Evolutionary conservation across 148 eudicot species (phyloP).

Genomic region (Rhododendron kiyosumense): DNA sequence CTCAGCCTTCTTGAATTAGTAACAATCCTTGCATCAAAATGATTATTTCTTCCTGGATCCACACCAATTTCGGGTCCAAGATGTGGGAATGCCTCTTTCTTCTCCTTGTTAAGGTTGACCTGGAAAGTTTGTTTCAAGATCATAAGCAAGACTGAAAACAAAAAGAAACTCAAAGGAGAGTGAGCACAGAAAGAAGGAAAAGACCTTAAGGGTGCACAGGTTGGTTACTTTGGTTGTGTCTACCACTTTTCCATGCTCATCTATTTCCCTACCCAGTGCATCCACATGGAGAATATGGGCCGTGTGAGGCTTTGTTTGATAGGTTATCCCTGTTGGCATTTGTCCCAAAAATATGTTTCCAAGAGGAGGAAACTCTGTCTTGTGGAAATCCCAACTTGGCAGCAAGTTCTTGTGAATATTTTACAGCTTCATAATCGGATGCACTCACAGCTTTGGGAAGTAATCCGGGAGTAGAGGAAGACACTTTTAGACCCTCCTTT

Average conservation of each 20-base stretch:
- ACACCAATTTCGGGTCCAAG: slow-evolving; percentile 85
- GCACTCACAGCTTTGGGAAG: slow-evolving; percentile 31
- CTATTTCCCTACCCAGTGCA: slow-evolving; percentile 84
- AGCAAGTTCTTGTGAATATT: slow-evolving; percentile 81
- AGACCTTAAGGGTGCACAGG: slow-evolving; percentile 88
- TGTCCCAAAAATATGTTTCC: slow-evolving; percentile 81
- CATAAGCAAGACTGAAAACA: slow-evolving; percentile 2
- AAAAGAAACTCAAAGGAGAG: background rate
- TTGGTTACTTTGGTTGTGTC: slow-evolving; percentile 55
- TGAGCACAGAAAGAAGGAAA: background rate
- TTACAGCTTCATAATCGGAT: slow-evolving; percentile 67
- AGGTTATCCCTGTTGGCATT: slow-evolving; percentile 55
- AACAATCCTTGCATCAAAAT: slow-evolving; percentile 85
- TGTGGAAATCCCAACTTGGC: slow-evolving; percentile 16
- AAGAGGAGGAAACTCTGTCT: slow-evolving; percentile 62
- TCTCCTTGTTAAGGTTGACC: slow-evolving; percentile 96
- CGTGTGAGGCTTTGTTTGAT: slow-evolving; percentile 73
- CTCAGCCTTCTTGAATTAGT: slow-evolving; percentile 78
- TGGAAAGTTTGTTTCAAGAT: slow-evolving; percentile 19
- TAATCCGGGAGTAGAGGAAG: slow-evolving; percentile 24
- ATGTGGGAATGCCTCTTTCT: slow-evolving; percentile 86
- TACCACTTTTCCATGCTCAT: slow-evolving; percentile 89
- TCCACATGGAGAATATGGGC: slow-evolving; percentile 91
- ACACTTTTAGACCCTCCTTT: slow-evolving; percentile 30
- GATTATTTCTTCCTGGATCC: slow-evolving; percentile 80